A percentile compares a stretch with the other conserved stretches of the same genome.
These are phyloP conservation scores for Chiua sp. DNA, from an alignment of 1,284 basidiomycete genomes.

Conservation along the genomic window DNA sequence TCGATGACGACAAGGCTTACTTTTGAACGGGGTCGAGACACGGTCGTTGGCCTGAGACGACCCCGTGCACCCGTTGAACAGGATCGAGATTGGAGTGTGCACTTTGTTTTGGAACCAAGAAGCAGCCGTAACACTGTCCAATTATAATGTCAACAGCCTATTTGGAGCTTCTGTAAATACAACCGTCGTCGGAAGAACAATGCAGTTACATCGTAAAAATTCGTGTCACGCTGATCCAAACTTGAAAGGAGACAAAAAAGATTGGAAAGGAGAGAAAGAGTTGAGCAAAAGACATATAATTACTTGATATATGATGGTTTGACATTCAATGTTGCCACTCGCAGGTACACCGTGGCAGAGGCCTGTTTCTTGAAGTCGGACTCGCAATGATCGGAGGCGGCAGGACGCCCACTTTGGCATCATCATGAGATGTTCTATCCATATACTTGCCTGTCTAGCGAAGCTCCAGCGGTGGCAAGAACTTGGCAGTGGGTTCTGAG, in stretches of 20 bases:
- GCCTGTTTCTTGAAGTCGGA: too few relatives aligned
- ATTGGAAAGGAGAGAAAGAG: background rate
- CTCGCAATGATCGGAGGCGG: too few relatives aligned
- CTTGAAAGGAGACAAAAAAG: background rate
- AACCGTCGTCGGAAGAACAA: constrained; percentile 18
- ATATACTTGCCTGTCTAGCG: too few relatives aligned
- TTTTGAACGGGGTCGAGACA: constrained; percentile 26
- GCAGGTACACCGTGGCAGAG: too few relatives aligned
- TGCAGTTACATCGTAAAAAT: constrained; percentile 34
- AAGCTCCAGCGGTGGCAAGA: too few relatives aligned
- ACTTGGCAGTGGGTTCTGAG: too few relatives aligned
- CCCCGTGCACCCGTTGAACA: background rate
- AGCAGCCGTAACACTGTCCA: background rate
- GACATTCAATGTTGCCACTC: too few relatives aligned
- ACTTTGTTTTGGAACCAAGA: background rate
- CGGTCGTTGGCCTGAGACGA: background rate
- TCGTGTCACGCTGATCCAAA: constrained; percentile 24
- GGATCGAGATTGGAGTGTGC: background rate
- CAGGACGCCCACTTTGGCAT: too few relatives aligned
- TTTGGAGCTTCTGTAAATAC: constrained; percentile 13
- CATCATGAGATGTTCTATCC: too few relatives aligned
- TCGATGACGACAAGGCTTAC: constrained; percentile 27
- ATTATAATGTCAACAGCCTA: background rate
- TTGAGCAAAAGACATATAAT: too few relatives aligned
- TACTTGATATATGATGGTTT: too few relatives aligned